These are phyloP conservation scores for Penicillium lagena DNA, from an alignment of 495 filamentous ascomycete species.

Conservation along the genomic window DNA sequence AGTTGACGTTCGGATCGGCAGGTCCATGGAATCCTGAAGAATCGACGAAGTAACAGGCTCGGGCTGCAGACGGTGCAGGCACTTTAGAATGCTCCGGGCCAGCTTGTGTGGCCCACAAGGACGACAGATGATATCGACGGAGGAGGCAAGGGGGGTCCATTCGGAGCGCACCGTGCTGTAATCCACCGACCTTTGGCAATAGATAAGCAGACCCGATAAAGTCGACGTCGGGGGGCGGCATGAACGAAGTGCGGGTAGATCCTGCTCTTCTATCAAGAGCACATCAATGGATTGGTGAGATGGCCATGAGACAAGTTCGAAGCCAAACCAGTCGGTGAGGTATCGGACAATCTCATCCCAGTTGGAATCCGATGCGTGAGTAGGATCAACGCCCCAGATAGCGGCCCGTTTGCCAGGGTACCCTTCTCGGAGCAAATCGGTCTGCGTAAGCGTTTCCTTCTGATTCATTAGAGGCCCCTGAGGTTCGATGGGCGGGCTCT, in stretches of 20 bases:
- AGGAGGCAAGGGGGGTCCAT: constrained; percentile 26
- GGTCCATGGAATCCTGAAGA: constrained; percentile 9
- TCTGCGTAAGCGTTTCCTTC: constrained; percentile 17
- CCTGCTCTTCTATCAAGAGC: constrained; percentile 34
- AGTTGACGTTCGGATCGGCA: constrained; percentile 5
- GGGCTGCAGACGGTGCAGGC: constrained; percentile 14
- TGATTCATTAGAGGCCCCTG: constrained; percentile 10
- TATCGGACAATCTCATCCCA: constrained; percentile 23
- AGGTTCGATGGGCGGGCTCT: constrained; percentile 15
- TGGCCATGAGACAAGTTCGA: constrained; percentile 33
- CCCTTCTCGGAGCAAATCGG: constrained; percentile 20
- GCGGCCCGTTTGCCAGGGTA: constrained; percentile 18
- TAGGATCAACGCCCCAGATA: constrained; percentile 22
- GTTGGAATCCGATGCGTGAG: constrained; percentile 3
- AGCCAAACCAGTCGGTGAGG: constrained; percentile 39
- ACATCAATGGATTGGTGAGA: constrained; percentile 26
- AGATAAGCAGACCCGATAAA: constrained; percentile 28
- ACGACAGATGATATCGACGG: constrained; percentile 41
- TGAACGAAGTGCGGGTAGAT: constrained; percentile 16
- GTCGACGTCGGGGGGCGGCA: constrained; percentile 3
- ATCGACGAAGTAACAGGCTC: not conserved
- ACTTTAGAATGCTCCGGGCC: constrained; percentile 44
- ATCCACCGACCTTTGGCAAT: constrained; percentile 31
- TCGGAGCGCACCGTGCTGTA: constrained; percentile 18
- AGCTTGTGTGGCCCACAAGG: constrained; percentile 61